Percentiles rank a stretch among this genome's conserved stretches.
These are phyloP conservation scores for Amaranthus cruentus DNA, from an alignment of 148 eudicot species.

Conservation along the genomic window DNA sequence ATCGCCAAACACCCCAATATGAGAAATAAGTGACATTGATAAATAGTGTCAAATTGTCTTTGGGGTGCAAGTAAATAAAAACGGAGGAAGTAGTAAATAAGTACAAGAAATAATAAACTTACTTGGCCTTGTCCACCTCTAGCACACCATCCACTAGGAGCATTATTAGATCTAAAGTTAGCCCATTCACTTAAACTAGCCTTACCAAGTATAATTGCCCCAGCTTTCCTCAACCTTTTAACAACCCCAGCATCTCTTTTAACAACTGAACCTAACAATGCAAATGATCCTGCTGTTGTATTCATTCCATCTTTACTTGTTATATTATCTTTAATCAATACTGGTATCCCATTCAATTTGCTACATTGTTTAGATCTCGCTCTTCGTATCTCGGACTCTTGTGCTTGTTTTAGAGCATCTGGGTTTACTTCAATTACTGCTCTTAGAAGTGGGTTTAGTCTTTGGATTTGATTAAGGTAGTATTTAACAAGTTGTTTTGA, in stretches of 20 bases:
- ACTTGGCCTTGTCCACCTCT: conserved; percentile 31
- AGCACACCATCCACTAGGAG: conserved; percentile 30
- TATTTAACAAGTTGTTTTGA: conserved; percentile 44
- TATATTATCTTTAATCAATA: conserved; percentile 37
- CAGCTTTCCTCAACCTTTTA: conserved; percentile 21
- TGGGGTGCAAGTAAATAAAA: too few species aligned
- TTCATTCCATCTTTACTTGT: conserved; percentile 29
- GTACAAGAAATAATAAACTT: background rate
- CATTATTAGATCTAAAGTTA: conserved; percentile 16
- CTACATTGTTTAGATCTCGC: background rate
- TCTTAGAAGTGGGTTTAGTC: conserved; percentile 39
- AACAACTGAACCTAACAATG: conserved; percentile 30
- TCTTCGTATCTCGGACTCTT: conserved; percentile 23
- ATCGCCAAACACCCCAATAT: too few species aligned
- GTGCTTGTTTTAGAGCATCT: conserved; percentile 28
- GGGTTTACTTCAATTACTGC: conserved; percentile 40
- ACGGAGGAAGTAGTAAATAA: too few species aligned
- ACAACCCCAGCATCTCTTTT: conserved; percentile 28
- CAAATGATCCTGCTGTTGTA: conserved; percentile 35
- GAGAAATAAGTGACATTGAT: too few species aligned
- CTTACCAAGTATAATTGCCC: conserved; percentile 30
- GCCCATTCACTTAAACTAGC: conserved; percentile 33
- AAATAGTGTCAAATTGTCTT: too few species aligned
- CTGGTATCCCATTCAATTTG: conserved; percentile 32
- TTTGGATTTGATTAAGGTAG: conserved; percentile 42